Conservation (phyloP, 768 basidiomycete genomes). For the Trametes elegans region DNA sequence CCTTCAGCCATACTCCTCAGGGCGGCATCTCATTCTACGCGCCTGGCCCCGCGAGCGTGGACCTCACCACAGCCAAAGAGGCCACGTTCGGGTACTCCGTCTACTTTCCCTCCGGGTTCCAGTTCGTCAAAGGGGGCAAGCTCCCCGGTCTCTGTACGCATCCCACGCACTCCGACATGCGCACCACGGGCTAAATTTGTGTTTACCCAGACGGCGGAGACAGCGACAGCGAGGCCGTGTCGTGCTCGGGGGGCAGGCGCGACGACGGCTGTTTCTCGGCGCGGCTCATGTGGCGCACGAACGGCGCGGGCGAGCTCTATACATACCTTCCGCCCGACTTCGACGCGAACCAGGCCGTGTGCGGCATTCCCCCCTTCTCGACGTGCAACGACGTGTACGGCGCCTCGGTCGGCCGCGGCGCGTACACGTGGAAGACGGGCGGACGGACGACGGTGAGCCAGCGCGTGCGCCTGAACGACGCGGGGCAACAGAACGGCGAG, state of each 20-base stretch:
- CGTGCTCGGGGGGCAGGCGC: conserved; percentile 68
- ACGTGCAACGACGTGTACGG: conserved; percentile 64
- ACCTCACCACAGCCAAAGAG: conserved; percentile 62
- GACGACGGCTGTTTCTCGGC: conserved; percentile 60
- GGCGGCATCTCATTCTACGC: conserved; percentile 76
- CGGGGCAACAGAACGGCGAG: conserved; percentile 68
- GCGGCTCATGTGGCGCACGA: conserved; percentile 68
- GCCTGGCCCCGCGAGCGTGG: conserved; percentile 50
- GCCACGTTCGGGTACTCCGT: conserved; percentile 62
- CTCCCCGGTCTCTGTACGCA: conserved; percentile 67
- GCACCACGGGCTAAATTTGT: background rate
- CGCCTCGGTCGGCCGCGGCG: conserved; percentile 65
- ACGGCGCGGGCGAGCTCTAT: conserved; percentile 42
- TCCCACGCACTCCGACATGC: background rate
- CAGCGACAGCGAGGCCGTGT: conserved; percentile 43
- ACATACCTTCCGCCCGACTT: conserved; percentile 47
- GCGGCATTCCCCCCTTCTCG: conserved; percentile 47
- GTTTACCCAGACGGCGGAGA: conserved; percentile 55
- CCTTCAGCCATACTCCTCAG: conserved; percentile 42
- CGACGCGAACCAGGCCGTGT: conserved; percentile 47
- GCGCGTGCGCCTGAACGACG: conserved; percentile 73
- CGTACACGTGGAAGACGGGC: conserved; percentile 62
- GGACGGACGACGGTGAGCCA: conserved; percentile 64
- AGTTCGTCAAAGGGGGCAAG: conserved; percentile 66
- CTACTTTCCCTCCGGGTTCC: conserved; percentile 59